A percentile compares a stretch with the other conserved stretches of the same genome.
Conservation (phyloP, 202 grass and related monocot species). For the Sporobolus alterniflorus region DNA sequence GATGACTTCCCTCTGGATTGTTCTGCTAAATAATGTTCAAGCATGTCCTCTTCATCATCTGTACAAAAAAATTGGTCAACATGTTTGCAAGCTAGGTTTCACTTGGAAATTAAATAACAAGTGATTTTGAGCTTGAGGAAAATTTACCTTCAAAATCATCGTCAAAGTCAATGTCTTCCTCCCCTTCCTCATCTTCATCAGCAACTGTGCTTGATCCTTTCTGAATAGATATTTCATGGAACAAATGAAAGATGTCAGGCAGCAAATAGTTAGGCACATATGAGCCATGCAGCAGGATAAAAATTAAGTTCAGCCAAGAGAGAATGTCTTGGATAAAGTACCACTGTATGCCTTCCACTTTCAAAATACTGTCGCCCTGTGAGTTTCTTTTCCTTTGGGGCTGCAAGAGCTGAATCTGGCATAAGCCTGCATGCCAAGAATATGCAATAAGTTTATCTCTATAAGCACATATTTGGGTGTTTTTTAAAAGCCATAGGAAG, state of each 20-base stretch:
- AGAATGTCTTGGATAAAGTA: constrained; percentile 40
- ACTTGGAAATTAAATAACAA: constrained; percentile 6
- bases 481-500: background rate
- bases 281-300: constrained; percentile 19
- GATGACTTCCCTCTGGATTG: constrained; percentile 54
- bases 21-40: constrained; percentile 97
- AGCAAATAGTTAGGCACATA: constrained; percentile 1
- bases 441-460: constrained; percentile 37
- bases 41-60: constrained; percentile 99
- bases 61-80: constrained; percentile 25
- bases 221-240: constrained; percentile 43
- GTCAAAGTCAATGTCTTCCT: constrained; percentile 93
- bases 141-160: constrained; percentile 91
- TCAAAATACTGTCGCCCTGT: constrained; percentile 91
- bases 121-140: background rate
- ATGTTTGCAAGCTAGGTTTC: constrained; percentile 19
- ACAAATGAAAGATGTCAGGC: constrained; percentile 10
- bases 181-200: constrained; percentile 83
- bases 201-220: constrained; percentile 81
- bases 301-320: constrained; percentile 7
- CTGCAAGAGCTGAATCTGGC: constrained; percentile 92
- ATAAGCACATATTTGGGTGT: background rate
- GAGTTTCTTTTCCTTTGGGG: constrained; percentile 92
- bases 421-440: constrained; percentile 76
- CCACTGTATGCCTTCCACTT: constrained; percentile 83